Percentiles rank a stretch among this genome's conserved stretches.
Evolutionary conservation across 2,329 filamentous ascomycete species (phyloP).

Genomic region (Keithomyces neogunnii): DNA sequence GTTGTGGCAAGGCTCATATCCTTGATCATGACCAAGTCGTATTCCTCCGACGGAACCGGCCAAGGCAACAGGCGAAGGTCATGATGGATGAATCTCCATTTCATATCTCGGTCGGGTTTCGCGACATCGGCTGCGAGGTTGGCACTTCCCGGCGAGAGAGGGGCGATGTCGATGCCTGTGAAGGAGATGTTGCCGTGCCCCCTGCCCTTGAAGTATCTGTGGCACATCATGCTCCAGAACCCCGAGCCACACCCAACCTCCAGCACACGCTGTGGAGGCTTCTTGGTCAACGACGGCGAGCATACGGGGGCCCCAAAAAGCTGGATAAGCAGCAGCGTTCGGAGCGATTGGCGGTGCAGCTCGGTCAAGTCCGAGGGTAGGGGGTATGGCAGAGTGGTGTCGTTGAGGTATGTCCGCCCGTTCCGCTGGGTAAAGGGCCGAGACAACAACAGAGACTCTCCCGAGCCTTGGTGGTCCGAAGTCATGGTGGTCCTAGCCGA

Average conservation of each 20-base stretch:
- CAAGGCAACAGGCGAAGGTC: conserved; percentile 69
- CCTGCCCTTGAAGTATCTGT: conserved; percentile 64
- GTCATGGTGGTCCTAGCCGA: conserved; percentile 38
- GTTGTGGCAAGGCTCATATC: conserved; percentile 64
- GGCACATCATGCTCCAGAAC: conserved; percentile 84
- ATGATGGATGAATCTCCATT: conserved; percentile 84
- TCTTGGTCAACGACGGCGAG: conserved; percentile 55
- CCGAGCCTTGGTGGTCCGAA: conserved; percentile 37
- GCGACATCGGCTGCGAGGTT: conserved; percentile 24
- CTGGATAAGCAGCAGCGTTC: conserved; percentile 72
- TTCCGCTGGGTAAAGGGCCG: conserved; percentile 63
- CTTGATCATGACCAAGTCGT: conserved; percentile 84
- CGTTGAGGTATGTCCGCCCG: conserved; percentile 75
- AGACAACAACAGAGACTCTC: conserved; percentile 28
- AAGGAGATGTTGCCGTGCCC: conserved; percentile 67
- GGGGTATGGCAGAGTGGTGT: conserved; percentile 66
- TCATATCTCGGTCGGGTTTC: conserved; percentile 62
- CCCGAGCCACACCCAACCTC: conserved; percentile 83
- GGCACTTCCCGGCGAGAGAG: conserved; percentile 45
- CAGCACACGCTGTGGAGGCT: conserved; percentile 67
- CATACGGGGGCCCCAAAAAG: conserved; percentile 76
- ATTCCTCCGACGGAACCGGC: conserved; percentile 71
- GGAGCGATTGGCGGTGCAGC: conserved; percentile 77
- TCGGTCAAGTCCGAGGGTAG: conserved; percentile 81
- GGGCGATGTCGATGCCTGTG: conserved; percentile 74